phyloP scores from a whole-genome alignment of 1,139 yeast genomes.

The Wickerhamomyces sp. region DNA sequence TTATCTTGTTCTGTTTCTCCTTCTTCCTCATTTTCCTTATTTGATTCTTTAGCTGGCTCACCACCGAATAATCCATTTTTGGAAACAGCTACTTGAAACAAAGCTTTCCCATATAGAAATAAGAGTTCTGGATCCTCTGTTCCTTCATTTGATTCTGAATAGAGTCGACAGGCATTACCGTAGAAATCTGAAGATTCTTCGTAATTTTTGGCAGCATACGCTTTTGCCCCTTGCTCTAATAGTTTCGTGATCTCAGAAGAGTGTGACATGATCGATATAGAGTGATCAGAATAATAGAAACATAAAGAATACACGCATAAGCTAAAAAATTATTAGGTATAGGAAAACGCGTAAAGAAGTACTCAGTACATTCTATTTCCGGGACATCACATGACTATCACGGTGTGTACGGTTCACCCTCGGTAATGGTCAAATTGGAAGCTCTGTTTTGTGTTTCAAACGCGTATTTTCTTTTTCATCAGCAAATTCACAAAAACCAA shows the following conservation, averaged over 20 bases:
- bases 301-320: not conserved
- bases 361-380: no score
- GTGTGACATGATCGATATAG: conserved; percentile 9
- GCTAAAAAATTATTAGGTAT: not conserved
- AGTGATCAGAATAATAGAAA: no score
- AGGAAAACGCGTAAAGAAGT: no score
- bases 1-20: conserved; percentile 18
- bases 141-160: conserved; percentile 43
- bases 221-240: conserved; percentile 55
- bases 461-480: conserved; percentile 12
- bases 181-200: conserved; percentile 68
- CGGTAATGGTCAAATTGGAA: no score
- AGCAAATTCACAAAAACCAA: not conserved
- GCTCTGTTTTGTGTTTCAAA: conserved; percentile 13
- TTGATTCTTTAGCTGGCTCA: conserved; percentile 26
- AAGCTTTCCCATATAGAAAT: conserved; percentile 72
- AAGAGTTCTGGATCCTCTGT: conserved; percentile 70
- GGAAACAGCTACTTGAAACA: conserved; percentile 72
- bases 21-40: conserved; percentile 15
- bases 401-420: no score
- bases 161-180: conserved; percentile 67
- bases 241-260: conserved; percentile 36
- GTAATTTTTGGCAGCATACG: conserved; percentile 58
- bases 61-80: conserved; percentile 81
- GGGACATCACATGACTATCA: no score